Evolutionary conservation across 805 yeast genomes (phyloP), one percentile per base, ranked within the genome.

Genomic region (Pichia pseudocactophila): DNA sequence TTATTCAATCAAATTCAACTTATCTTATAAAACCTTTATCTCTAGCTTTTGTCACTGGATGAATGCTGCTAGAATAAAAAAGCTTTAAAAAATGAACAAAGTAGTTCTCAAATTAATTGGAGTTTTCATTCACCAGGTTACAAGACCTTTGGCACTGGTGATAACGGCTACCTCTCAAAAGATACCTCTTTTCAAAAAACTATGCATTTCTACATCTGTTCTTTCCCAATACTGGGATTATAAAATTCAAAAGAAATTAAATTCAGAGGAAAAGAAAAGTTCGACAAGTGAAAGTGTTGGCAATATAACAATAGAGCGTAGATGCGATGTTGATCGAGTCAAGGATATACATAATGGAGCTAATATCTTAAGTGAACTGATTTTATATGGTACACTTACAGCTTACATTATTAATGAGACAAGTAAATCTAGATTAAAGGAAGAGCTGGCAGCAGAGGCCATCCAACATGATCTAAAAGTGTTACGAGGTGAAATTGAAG

Each of bases 241-340:
- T 17, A 13, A 18, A 32, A 8, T 33, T 3, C 19, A 32, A 15
- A 22, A 39, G 12, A 16, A 18, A 17, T 19, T 39, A 15, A 25
- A 15, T 4, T 7, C 15, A 12, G 15, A 6, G 4, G 15, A n/a
- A n/a, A 11, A 28, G 6, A 12, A 7, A n/a, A n/a, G 11, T 28
- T 28, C 12, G 13, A 10, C 13, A n/a, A 13, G 6, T 28, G 27
- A 28, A 26, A 12, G n/a, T 3, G 11, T 37, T 27, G 38, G 39
- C 9, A n/a, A 71, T 42, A 64, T 64, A 42, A 65, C 69, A 26
- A 59, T 73, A 37, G 74, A 72, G 51, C 36, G 36, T 11, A 71
- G 94, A 37, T 95, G 95, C 0, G 69, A 77, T 54, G 95, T 87
- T 34, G 92, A 86, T 57, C 85, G 84, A 57, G 95, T 85, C 50